These are phyloP conservation scores for Penicillium ucsense DNA, from an alignment of 495 filamentous ascomycete species.

Conservation along the genomic window DNA sequence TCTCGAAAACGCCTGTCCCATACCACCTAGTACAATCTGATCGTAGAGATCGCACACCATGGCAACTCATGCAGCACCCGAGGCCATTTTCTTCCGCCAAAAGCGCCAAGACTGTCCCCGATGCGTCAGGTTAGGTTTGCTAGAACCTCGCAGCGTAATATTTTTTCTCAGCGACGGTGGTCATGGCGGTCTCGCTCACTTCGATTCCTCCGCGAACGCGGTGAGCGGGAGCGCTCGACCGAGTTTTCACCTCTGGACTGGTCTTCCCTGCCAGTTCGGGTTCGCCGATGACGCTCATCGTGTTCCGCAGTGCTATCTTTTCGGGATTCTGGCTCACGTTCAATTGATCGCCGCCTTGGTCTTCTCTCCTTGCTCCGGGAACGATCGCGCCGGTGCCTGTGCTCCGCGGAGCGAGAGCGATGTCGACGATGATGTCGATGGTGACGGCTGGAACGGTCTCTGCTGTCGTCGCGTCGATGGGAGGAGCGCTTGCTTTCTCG, in stretches of 20 bases:
- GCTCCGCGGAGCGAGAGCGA: conserved; percentile 28
- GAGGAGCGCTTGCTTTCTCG: conserved; percentile 33
- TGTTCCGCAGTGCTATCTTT: conserved; percentile 19
- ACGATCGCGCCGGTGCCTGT: conserved; percentile 25
- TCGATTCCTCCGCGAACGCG: conserved; percentile 22
- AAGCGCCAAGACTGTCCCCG: too few relatives aligned
- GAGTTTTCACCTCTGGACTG: conserved; percentile 18
- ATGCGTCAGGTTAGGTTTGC: too few relatives aligned
- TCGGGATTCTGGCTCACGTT: conserved; percentile 15
- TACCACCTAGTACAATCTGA: too few relatives aligned
- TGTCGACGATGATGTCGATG: conserved; percentile 51
- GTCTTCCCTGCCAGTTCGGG: conserved; percentile 17
- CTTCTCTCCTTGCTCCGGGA: conserved; percentile 24
- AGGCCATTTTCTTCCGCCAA: too few relatives aligned
- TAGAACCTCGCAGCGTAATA: too few relatives aligned
- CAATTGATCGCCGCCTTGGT: conserved; percentile 18
- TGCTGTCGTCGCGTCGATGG: conserved; percentile 26
- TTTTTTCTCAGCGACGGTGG: conserved; percentile 18
- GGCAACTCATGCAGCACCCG: too few relatives aligned
- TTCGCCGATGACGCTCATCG: conserved; percentile 15
- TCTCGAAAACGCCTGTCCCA: too few relatives aligned
- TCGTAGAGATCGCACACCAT: too few relatives aligned
- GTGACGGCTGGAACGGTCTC: conserved; percentile 40
- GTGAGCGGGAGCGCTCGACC: conserved; percentile 24
- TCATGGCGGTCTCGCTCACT: conserved; percentile 26